Evolutionary conservation across 2,329 filamentous ascomycete genomes (phyloP).

Genomic region (Laburnicola sp.): DNA sequence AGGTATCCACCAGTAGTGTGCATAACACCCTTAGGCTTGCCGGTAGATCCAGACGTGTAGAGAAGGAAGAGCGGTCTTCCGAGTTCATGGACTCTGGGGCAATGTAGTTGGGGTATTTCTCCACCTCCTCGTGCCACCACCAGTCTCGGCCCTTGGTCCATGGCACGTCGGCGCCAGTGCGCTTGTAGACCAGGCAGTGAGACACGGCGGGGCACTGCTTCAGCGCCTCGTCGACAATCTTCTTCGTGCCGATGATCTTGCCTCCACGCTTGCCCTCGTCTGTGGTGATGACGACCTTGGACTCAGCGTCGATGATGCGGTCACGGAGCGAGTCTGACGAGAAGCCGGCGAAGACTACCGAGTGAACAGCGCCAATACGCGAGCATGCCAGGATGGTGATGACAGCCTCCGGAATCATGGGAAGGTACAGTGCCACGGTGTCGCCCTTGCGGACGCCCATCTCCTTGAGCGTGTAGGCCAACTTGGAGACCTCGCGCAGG

Average conservation of each 20-base stretch:
- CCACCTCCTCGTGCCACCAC: constrained; percentile 99
- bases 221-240: constrained; percentile 96
- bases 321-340: constrained; percentile 94
- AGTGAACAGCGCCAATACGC: constrained; percentile 94
- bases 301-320: constrained; percentile 86
- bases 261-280: constrained; percentile 98
- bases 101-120: constrained; percentile 94
- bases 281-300: constrained; percentile 92
- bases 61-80: constrained; percentile 95
- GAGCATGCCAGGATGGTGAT: constrained; percentile 88
- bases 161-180: constrained; percentile 89
- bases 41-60: constrained; percentile 96
- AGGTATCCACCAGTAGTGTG: constrained; percentile 96
- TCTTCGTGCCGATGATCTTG: constrained; percentile 97
- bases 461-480: constrained; percentile 85
- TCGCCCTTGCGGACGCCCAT: constrained; percentile 98
- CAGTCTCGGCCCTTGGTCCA: constrained; percentile 86
- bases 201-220: constrained; percentile 91
- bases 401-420: constrained; percentile 97
- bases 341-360: constrained; percentile 97
- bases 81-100: constrained; percentile 86
- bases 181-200: constrained; percentile 88
- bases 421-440: constrained; percentile 94
- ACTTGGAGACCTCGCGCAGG: constrained; percentile 84
- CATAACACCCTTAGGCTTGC: constrained; percentile 98